Evolutionary conservation across 2,329 filamentous ascomycete genomes (phyloP).

Genomic region (Aspergillus clavatus): DNA sequence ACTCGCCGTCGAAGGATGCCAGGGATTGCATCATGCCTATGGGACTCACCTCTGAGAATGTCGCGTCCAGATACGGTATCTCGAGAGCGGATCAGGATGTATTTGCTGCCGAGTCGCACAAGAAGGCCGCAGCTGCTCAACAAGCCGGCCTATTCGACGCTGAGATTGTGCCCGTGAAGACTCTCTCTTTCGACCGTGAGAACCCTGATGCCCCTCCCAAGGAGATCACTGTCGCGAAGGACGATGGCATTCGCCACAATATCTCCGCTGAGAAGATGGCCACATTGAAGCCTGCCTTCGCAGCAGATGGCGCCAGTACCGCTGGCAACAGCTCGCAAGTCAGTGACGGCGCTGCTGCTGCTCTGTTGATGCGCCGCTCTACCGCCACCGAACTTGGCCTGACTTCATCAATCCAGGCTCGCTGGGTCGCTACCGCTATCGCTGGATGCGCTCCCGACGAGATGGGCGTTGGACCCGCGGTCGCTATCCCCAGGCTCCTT

Average conservation of each 20-base stretch:
- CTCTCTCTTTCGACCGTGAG: slow-evolving; percentile 61
- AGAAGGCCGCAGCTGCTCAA: slow-evolving; percentile 66
- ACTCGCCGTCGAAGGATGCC: slow-evolving; percentile 62
- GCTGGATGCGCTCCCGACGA: slow-evolving; percentile 81
- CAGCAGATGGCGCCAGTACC: slow-evolving; percentile 67
- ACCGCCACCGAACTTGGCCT: slow-evolving; percentile 72
- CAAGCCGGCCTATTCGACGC: slow-evolving; percentile 63
- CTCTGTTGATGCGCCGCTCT: slow-evolving; percentile 77
- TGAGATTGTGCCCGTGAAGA: slow-evolving; percentile 78
- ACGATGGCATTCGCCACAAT: slow-evolving; percentile 74
- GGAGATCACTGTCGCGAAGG: slow-evolving; percentile 65
- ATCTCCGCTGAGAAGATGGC: slow-evolving; percentile 66
- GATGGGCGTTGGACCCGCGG: slow-evolving; percentile 86
- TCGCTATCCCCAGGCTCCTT: slow-evolving; percentile 82
- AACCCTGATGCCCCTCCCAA: slow-evolving; percentile 52
- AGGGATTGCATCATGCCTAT: slow-evolving; percentile 90
- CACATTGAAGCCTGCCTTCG: slow-evolving; percentile 82
- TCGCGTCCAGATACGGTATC: slow-evolving; percentile 71
- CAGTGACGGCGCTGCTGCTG: slow-evolving; percentile 79
- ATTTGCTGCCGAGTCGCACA: slow-evolving; percentile 71
- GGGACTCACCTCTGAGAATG: slow-evolving; percentile 87
- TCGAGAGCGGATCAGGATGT: slow-evolving; percentile 72
- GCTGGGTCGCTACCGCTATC: slow-evolving; percentile 72
- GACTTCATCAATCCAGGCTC: slow-evolving; percentile 65
- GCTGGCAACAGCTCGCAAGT: slow-evolving; percentile 85